Evolutionary conservation across 2,329 filamentous ascomycete genomes (phyloP), one percentile per base, ranked within the genome.

Genomic region (Tolypocladium amazonense): DNA sequence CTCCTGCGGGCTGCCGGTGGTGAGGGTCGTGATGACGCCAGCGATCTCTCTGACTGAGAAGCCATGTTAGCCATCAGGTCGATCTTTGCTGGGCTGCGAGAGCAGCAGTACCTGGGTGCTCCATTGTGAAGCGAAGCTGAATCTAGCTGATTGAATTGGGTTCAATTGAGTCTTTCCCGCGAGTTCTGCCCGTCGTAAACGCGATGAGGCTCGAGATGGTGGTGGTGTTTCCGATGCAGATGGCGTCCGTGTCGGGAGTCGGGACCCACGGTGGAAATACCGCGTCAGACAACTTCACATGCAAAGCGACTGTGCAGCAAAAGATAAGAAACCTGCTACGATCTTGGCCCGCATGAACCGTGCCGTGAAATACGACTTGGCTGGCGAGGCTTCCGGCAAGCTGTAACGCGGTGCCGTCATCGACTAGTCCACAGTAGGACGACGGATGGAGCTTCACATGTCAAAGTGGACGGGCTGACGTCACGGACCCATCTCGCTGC

Each of bases 21-120:
- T 87, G 60, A 96, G 81, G 41, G 81, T 76, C 61, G 80, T 80
- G 71, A 96, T 89, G 58, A 96, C 78, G 14, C 73, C 71, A 27
- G 78, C 69, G 65, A 93, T 88, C 62, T 95, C 87, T 58, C 41
- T 39, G 39, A 60, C 52, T 56, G 27, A 18, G 54, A 12, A 4
- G 23, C 43, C 1, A 2, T 27, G 15, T n/a, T 20, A 39, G 20
- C 18, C 3, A 30, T 20, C 8, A 33, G 11, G 23, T 30, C 14
- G 35, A 27, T 25, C 15, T 39, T 8, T 18, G 30, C 4, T 41
- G 18, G 5, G 45, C 11, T 5, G 15, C 12, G 25, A 14, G 3
- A 7, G 18, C 15, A 3, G 20, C 35, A 65, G 61, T 71, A 78
- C 77, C 75, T 70, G 77, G 77, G 59, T 77, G 69, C 63, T 79